Conservation (phyloP, 73 alveolate genomes). For the Uronychia binucleata region DNA sequence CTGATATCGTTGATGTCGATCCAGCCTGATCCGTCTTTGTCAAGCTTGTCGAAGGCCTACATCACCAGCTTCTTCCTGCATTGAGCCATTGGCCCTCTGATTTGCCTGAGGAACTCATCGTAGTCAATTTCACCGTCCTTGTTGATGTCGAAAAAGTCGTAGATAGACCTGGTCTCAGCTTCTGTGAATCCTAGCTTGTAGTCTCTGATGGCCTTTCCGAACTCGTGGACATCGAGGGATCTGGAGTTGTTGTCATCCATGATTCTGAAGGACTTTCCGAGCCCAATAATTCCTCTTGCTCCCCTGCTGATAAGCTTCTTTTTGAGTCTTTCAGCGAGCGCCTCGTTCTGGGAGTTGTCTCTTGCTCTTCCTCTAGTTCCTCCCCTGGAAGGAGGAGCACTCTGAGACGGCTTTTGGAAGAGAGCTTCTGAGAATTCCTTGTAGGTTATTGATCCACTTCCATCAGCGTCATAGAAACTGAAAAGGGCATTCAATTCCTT, state of each 20-base stretch:
- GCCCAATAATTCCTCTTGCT: slow-evolving; percentile 64
- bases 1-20: slow-evolving; percentile 78
- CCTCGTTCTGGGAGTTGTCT: too few relatives aligned
- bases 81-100: slow-evolving; percentile 78
- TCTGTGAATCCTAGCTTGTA: slow-evolving; percentile 60
- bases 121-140: slow-evolving; percentile 64
- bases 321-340: slow-evolving; percentile 60
- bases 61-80: slow-evolving; percentile 69
- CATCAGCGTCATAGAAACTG: slow-evolving; percentile 37
- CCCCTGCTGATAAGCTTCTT: slow-evolving; percentile 72
- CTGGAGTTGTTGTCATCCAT: slow-evolving; percentile 77
- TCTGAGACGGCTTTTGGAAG: background rate
- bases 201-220: slow-evolving; percentile 72
- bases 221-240: slow-evolving; percentile 72
- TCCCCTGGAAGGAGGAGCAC: slow-evolving; percentile 33
- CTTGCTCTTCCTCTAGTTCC: too few relatives aligned
- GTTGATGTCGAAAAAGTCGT: slow-evolving; percentile 58
- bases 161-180: slow-evolving; percentile 52
- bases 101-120: slow-evolving; percentile 67
- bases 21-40: slow-evolving; percentile 67
- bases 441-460: slow-evolving; percentile 22
- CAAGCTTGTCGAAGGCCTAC: slow-evolving; percentile 66
- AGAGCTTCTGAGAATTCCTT: slow-evolving; percentile 44
- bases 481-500: slow-evolving; percentile 51
- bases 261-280: slow-evolving; percentile 55